These are phyloP conservation scores for Peterozyma toletana DNA, from an alignment of 805 yeast species.

Conservation along the genomic window DNA sequence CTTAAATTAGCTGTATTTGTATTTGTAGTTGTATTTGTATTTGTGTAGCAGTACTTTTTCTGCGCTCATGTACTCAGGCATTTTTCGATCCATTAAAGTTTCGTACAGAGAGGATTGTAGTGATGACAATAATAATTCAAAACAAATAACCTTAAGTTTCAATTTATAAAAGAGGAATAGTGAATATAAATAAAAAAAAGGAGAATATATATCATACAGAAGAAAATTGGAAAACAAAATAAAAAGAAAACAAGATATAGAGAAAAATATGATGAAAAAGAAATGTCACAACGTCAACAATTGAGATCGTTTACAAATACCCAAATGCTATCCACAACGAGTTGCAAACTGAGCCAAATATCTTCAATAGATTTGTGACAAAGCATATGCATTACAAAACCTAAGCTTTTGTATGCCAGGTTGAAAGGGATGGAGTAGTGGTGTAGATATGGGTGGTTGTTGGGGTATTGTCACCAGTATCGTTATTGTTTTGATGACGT, in stretches of 20 bases:
- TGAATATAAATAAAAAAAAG: not conserved
- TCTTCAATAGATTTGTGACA: not conserved
- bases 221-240: not conserved
- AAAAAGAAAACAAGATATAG: not conserved
- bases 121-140: not conserved
- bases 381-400: slow-evolving; percentile 10
- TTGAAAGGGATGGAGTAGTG: slow-evolving; percentile 31
- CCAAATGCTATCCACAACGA: too few species aligned
- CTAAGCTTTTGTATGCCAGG: slow-evolving; percentile 45
- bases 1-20: too few species aligned
- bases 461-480: slow-evolving; percentile 56
- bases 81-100: too few species aligned
- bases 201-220: not conserved
- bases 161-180: not conserved
- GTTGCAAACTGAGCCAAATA: too few species aligned
- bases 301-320: too few species aligned
- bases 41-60: too few species aligned
- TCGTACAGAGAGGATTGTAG: too few species aligned
- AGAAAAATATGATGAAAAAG: not conserved
- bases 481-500: slow-evolving; percentile 72
- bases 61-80: too few species aligned
- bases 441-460: slow-evolving; percentile 36
- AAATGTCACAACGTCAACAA: not conserved
- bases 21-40: too few species aligned
- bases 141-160: too few species aligned